Conservation (phyloP, 1,284 basidiomycete genomes). For the Acaromyces ingoldii region DNA sequence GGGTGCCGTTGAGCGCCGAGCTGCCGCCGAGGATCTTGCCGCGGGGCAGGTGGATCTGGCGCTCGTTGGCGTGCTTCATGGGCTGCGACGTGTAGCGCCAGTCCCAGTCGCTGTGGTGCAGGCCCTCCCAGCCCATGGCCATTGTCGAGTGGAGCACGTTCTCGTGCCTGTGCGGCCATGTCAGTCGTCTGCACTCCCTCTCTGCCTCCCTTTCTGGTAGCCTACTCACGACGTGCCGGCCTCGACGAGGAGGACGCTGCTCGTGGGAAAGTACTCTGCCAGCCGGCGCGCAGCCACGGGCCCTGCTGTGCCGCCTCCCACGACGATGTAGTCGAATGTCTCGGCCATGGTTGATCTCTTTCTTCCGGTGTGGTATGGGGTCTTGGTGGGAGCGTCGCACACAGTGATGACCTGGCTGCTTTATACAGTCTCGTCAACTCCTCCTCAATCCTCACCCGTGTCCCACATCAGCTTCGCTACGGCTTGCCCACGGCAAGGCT, state of each 20-base stretch:
- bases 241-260: background rate
- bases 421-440: no score
- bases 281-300: background rate
- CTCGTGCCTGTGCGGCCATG: background rate
- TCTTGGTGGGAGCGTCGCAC: no score
- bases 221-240: background rate
- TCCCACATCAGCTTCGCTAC: no score
- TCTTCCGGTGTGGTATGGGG: no score
- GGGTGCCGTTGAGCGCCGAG: background rate
- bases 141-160: background rate
- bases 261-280: background rate
- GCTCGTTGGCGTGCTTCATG: constrained; percentile 6
- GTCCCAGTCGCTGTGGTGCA: constrained; percentile 6
- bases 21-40: constrained; percentile 9
- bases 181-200: background rate
- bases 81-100: constrained; percentile 15
- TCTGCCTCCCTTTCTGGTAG: background rate
- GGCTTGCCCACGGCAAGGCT: no score
- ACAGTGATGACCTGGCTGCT: no score
- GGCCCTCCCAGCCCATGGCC: constrained; percentile 2
- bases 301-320: background rate
- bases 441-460: no score
- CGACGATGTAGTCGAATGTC: background rate
- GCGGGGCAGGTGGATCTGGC: constrained; percentile 24
- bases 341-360: no score